These are phyloP conservation scores for Fistulina hepatica DNA, from an alignment of 1,284 basidiomycete genomes.

Conservation along the genomic window DNA sequence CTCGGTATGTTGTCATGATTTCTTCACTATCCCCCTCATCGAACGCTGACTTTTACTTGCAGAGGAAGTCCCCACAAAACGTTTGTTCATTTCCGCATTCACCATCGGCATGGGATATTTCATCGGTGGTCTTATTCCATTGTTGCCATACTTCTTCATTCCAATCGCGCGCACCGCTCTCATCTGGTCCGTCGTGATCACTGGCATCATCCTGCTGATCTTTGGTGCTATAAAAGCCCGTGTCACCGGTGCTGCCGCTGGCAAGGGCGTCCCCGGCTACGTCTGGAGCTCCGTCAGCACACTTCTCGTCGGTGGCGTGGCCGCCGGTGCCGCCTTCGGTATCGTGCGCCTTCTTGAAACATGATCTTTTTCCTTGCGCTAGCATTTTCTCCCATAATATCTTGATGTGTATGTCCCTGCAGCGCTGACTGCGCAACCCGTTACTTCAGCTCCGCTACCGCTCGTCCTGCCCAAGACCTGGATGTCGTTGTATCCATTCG, in stretches of 20 bases:
- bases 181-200: slow-evolving; percentile 66
- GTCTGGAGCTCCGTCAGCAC: slow-evolving; percentile 85
- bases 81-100: slow-evolving; percentile 75
- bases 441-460: too few species aligned
- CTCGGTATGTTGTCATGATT: slow-evolving; percentile 43
- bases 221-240: slow-evolving; percentile 89
- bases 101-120: slow-evolving; percentile 88
- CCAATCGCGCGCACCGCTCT: slow-evolving; percentile 52
- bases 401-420: too few species aligned
- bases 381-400: too few species aligned
- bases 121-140: slow-evolving; percentile 79
- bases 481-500: too few species aligned
- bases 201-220: slow-evolving; percentile 74
- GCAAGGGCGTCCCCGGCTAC: slow-evolving; percentile 44
- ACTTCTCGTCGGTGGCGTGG: slow-evolving; percentile 82
- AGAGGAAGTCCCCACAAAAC: slow-evolving; percentile 73
- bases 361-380: too few species aligned
- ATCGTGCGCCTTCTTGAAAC: slow-evolving; percentile 71
- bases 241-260: slow-evolving; percentile 63
- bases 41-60: slow-evolving; percentile 9
- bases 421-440: too few species aligned
- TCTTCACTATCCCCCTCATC: slow-evolving; percentile 1
- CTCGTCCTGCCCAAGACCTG: too few species aligned
- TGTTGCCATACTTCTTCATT: slow-evolving; percentile 88
- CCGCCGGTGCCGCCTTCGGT: slow-evolving; percentile 81